phyloP scores from a whole-genome alignment of 352 stramenopile species.

The Phytophthora nicotianae region DNA sequence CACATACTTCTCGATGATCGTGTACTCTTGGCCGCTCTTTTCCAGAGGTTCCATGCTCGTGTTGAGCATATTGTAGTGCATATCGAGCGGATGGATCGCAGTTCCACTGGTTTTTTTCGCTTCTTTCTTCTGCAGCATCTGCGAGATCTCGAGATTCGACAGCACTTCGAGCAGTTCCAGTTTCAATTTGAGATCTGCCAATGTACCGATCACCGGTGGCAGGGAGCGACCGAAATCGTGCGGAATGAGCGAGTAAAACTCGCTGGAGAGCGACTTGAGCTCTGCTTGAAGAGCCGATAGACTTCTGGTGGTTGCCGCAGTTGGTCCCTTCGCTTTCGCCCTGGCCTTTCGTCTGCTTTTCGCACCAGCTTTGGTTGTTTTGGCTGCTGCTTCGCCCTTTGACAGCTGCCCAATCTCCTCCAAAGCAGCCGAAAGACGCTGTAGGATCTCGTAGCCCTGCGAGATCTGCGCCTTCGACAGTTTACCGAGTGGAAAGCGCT shows the following conservation, averaged over 20 bases:
- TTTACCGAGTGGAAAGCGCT: slow-evolving; percentile 55
- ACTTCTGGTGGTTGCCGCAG: slow-evolving; percentile 21
- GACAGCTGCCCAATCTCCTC: slow-evolving; percentile 44
- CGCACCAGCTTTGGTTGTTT: slow-evolving; percentile 18
- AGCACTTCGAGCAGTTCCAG: slow-evolving; percentile 66
- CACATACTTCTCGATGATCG: slow-evolving; percentile 53
- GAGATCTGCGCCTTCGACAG: slow-evolving; percentile 69
- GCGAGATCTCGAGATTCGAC: slow-evolving; percentile 66
- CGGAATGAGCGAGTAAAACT: slow-evolving; percentile 77
- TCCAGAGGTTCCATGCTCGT: slow-evolving; percentile 48
- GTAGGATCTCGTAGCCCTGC: slow-evolving; percentile 59
- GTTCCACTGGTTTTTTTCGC: slow-evolving; percentile 19
- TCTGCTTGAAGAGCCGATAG: slow-evolving; percentile 33
- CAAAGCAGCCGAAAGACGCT: slow-evolving; percentile 49
- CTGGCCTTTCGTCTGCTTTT: slow-evolving; percentile 34
- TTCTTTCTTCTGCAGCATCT: slow-evolving; percentile 54
- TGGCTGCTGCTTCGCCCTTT: slow-evolving; percentile 20
- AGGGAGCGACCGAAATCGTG: slow-evolving; percentile 67
- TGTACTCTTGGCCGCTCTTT: slow-evolving; percentile 49
- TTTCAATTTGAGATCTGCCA: slow-evolving; percentile 64
- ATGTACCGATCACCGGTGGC: slow-evolving; percentile 55
- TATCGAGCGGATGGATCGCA: slow-evolving; percentile 51
- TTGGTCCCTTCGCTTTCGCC: slow-evolving; percentile 29
- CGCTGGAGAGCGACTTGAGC: slow-evolving; percentile 61
- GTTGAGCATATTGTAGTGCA: slow-evolving; percentile 59